Evolutionary conservation across 2,329 filamentous ascomycete genomes (phyloP), one percentile per base, ranked within the genome.

Genomic region (Lecanicillium sp.): DNA sequence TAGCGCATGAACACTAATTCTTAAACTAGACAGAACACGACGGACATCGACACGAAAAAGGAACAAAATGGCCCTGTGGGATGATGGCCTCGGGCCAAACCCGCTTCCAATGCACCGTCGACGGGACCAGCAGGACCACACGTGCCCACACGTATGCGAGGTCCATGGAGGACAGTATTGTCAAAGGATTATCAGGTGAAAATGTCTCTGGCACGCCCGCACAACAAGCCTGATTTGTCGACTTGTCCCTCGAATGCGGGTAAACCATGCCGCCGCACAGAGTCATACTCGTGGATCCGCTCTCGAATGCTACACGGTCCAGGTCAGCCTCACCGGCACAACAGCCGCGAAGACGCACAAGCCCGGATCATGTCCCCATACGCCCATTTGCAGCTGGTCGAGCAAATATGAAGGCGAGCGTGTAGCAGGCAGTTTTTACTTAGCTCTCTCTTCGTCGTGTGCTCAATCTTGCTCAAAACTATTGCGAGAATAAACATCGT

Each of bases 1-100:
- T 46, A 38, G 44, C 26, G 44, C 44, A 46, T 39, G 23, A 46
- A 46, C 33, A 39, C 44, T 39, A 46, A 46, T 15, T n/a, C 44
- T 46, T 26, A 38, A 46, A 32, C 26, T 23, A 39, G 44, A 46
- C 44, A 24, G 39, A 46, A 46, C 44, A 39, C 44, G 44, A 39
- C 24, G 11, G 15, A 5, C 6, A 14, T 33, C 8, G 15, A 5
- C 6, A 14, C 24, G n/a, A n/a, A n/a, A 37, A 40, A 26, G 27
- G 37, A 40, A 20, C n/a, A 26, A 26, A 12, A 29, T 7, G 12
- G 7, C 26, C 26, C 26, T 26, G 37, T n/a, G 27, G n/a, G 37
- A 40, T 26, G 27, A 21, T 38, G 35, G 35, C 12, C 35, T 23
- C 20, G 7, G 15, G 19, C n/a, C 10, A 2, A 38, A n/a, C 20